Base-by-base conservation (phyloP, 1,284 basidiomycete species). In the Leccinum huronense region DNA sequence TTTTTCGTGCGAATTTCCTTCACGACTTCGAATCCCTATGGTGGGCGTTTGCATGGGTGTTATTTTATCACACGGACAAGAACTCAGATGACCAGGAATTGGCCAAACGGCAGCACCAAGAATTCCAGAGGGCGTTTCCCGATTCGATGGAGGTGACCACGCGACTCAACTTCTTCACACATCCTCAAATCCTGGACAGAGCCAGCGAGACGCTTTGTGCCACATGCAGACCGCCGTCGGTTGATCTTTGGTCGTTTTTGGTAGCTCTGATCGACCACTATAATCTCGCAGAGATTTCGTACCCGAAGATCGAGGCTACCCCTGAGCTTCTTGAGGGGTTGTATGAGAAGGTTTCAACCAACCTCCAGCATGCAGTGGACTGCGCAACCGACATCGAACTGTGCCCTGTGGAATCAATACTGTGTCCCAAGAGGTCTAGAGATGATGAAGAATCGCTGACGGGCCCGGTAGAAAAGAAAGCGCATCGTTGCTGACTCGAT, bases 1-100 rank as follows among this genome's bases (percentile, higher is more conserved):
- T 30, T n/a, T 55, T 55, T 31, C 16, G 30, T 9, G 31, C 10
- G 14, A 69, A 69, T 19, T 14, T 19, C 9, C 30, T 62, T 0
- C 66, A 63, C 5, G 62, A 70, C 40, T 30, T 70, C 3, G 57
- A 69, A 55, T 70, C 63, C 8, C 4, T 3, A 1, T 69, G 63
- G 66, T 68, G 68, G 63, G n/a, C 38, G 3, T 6, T 27, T 3
- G 58, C 45, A 9, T 69, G 68, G 68, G 16, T 63, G 11, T 3
- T 67, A 0, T 54, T 68, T 56, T 10, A 30, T 9, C 5, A 67
- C 16, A 56, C 38, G 1, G 36, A 67, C 10, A 7, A 9, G n/a
- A n/a, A 19, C 6, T 48, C 45, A 19, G 5, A 48, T 8, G 9
- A 19, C 19, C 5, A 19, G 5, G 7, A n/a, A 10, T 5, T 10